Evolutionary conservation across 176 grass and related monocot species (phyloP), one percentile per base, ranked within the genome.

Genomic region (Juncus inflexus): DNA sequence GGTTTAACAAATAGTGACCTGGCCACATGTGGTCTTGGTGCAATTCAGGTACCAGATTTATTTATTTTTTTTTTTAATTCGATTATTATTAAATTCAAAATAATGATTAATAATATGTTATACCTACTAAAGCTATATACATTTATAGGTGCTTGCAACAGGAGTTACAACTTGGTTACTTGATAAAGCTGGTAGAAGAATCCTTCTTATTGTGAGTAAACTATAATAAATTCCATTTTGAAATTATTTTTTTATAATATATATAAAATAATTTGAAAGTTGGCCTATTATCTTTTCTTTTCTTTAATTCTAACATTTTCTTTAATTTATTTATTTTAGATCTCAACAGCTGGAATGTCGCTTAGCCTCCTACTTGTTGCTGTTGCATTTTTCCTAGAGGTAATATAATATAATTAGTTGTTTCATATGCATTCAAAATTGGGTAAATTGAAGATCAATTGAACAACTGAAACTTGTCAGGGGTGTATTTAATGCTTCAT

Each of bases 21-120:
- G 63, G 88, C 89, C n/a, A 92, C 94, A 76, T 82, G 62, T 82
- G 94, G 74, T 69, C 94, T 99, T 83, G 94, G 94, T 54, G 88
- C 72, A 75, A 99, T 99, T 77, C 94, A 99, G 88, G 88, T 91
- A 67, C 56, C 50, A 66, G 67, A 50, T 52, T 69, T 39, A 15
- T 47, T 56, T 36, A 11, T 47, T 47, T 47, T 47, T 47, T 6
- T 47, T 47, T 47, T 47, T 47, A 47, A 47, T 9, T 47, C 43
- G 0, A 47, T 47, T 47, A 47, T 47, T 47, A 47, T 47, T 47
- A 47, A 47, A 9, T 47, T 47, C 43, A 47, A n/a, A 56, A 7
- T 39, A 63, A 35, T 40, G 8, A 49, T 15, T 8, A 66, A 66
- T 45, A 41, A 66, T 47, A 51, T 4, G 15, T 45, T 15, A 15